phyloP scores from a whole-genome alignment of 345 rosid genomes.

The Cardamine resedifolia region DNA sequence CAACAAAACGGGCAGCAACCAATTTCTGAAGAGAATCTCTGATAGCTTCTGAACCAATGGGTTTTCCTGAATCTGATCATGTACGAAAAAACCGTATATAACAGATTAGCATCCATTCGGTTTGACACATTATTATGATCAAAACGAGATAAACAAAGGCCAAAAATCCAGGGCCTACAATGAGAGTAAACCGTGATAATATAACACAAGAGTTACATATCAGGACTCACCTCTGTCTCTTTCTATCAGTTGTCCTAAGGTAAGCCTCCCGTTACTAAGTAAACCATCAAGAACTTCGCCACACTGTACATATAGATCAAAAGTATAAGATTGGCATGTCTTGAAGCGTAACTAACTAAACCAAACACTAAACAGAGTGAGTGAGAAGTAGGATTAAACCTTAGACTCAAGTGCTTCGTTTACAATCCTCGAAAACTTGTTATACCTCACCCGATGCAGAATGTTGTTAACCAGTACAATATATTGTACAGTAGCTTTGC shows the following conservation, averaged over 20 bases:
- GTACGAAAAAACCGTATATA: not conserved
- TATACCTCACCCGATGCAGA: conserved; percentile 67
- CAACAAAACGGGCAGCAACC: conserved; percentile 62
- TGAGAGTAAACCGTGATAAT: not conserved
- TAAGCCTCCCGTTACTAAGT: conserved; percentile 82
- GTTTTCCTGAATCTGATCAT: conserved; percentile 38
- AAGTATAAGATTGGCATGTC: not conserved
- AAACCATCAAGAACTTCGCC: conserved; percentile 64
- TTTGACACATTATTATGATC: not conserved
- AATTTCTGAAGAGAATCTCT: conserved; percentile 54
- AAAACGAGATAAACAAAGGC: conserved; percentile 10
- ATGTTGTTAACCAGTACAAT: conserved; percentile 64
- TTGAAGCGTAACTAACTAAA: not conserved
- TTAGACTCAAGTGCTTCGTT: conserved; percentile 54
- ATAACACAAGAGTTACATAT: not conserved
- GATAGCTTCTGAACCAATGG: conserved; percentile 40
- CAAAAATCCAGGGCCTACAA: not conserved
- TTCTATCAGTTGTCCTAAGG: conserved; percentile 68
- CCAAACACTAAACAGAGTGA: not conserved
- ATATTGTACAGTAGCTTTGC: conserved; percentile 53
- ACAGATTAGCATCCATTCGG: conserved; percentile 1
- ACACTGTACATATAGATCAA: conserved; percentile 49
- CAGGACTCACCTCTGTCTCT: conserved; percentile 54
- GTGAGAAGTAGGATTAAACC: conserved; percentile 41
- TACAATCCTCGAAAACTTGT: conserved; percentile 56